phyloP scores from a whole-genome alignment of 352 stramenopile species.

The Pythium dissimile region DNA sequence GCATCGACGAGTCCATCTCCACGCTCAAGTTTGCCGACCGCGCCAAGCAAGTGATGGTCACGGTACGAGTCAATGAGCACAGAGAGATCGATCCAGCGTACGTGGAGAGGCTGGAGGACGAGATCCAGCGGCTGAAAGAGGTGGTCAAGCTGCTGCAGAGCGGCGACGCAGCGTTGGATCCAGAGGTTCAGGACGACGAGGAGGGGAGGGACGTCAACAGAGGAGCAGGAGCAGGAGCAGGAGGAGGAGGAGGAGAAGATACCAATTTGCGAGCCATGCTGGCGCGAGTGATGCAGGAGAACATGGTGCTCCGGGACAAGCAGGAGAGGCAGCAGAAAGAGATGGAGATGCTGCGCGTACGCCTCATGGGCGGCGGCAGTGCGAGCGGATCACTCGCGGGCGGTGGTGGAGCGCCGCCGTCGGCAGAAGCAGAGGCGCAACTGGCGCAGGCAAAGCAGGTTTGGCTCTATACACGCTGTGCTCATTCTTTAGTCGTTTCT shows the following conservation, averaged over 20 bases:
- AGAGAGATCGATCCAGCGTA: slow-evolving; percentile 84
- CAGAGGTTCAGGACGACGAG: slow-evolving; percentile 1
- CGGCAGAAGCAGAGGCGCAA: slow-evolving; percentile 15
- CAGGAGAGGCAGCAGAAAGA: slow-evolving; percentile 62
- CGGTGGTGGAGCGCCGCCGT: neutral
- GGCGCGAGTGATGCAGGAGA: slow-evolving; percentile 56
- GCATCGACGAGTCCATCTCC: slow-evolving; percentile 91
- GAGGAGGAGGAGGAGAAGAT: neutral
- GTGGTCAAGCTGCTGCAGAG: slow-evolving; percentile 45
- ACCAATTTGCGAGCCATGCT: slow-evolving; percentile 31
- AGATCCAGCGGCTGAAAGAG: slow-evolving; percentile 75
- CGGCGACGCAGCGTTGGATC: neutral
- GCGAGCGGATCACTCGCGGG: neutral
- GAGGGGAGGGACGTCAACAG: neutral
- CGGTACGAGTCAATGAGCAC: slow-evolving; percentile 81
- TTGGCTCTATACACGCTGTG: too few species aligned
- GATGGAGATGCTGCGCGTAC: slow-evolving; percentile 37
- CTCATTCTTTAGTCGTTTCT: too few species aligned
- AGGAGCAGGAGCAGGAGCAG: neutral
- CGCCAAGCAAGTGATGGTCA: slow-evolving; percentile 90
- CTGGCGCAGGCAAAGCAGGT: slow-evolving; percentile 33
- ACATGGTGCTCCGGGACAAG: slow-evolving; percentile 53
- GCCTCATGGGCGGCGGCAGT: slow-evolving; percentile 8
- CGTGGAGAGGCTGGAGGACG: slow-evolving; percentile 84
- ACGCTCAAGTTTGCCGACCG: slow-evolving; percentile 93